Base-by-base conservation (phyloP, 208 protist genomes). In the Trypanosoma conorhini region DNA sequence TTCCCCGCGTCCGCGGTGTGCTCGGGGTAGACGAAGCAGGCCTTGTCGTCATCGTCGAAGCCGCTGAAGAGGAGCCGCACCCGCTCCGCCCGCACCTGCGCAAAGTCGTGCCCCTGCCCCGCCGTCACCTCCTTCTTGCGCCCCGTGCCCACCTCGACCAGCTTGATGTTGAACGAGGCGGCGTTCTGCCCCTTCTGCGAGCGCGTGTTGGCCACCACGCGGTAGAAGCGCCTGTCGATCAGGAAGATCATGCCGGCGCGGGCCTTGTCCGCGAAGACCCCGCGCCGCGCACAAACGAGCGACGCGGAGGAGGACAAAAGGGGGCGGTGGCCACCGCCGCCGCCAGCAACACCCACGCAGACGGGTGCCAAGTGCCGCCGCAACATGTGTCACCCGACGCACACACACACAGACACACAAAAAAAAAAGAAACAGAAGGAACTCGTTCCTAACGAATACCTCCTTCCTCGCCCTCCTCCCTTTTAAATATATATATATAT, bases 121-220 rank as follows among this genome's bases (percentile, higher is more conserved):
- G 87, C 86, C 26, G 86, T 94, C 42, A 96, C 87, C 64, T 93
- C 87, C 78, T 96, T 96, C 72, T 86, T 91, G 0, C 86, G 76
- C 4, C 77, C 78, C 0, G 85, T 87, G 35, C 91, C 88, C 7
- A 96, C 84, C 75, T 94, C 91, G 0, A 80, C 77, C 19, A 96
- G 81, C 67, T 93, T 92, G 50, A 96, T 83, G 63, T 94, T 93
- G 79, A 95, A 94, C 24, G 87, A 92, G 24, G 88, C 91, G 50
- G 91, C 91, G 62, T 89, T 94, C 66, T 96, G 88, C n/a, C 91
- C 91, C 48, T 96, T 96, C 69, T 96, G 91, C 24, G 91, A 94
- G 46, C 91, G 88, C 9, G 85, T 94, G 75, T 87, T 92, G 55
- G 81, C 85, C 13, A 91, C 58, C 26, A 94, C 91, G 56, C 91